These are phyloP conservation scores for Candida gigantensis DNA, from an alignment of 1,139 yeast species.

Conservation along the genomic window DNA sequence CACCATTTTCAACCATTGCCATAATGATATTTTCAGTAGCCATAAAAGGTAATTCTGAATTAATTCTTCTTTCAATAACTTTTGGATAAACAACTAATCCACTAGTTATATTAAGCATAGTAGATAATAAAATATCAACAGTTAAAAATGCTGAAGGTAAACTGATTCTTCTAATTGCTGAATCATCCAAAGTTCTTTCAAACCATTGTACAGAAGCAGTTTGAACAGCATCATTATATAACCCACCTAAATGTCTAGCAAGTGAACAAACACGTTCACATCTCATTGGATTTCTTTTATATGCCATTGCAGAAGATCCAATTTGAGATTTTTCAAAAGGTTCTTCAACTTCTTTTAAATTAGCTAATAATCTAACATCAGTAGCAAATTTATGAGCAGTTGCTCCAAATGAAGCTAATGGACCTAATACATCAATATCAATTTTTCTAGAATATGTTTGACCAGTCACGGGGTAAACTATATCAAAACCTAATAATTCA, in stretches of 20 bases:
- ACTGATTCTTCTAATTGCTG: constrained; percentile 96
- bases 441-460: constrained; percentile 98
- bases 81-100: constrained; percentile 98
- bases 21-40: constrained; percentile 98
- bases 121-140: constrained; percentile 88
- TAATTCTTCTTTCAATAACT: constrained; percentile 96
- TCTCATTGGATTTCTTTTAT: constrained; percentile 99
- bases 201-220: constrained; percentile 99
- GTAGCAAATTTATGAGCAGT: constrained; percentile 98
- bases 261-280: constrained; percentile 98
- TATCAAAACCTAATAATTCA: constrained; percentile 88
- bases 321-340: constrained; percentile 98
- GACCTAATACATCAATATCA: constrained; percentile 90
- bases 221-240: constrained; percentile 90
- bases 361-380: constrained; percentile 92
- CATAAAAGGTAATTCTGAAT: constrained; percentile 96
- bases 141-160: constrained; percentile 96
- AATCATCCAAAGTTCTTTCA: constrained; percentile 97
- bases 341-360: constrained; percentile 95
- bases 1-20: constrained; percentile 99
- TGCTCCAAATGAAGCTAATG: constrained; percentile 92
- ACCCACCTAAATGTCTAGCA: constrained; percentile 90
- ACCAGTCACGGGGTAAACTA: constrained; percentile 96
- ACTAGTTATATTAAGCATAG: constrained; percentile 86
- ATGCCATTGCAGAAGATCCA: constrained; percentile 99